phyloP scores from a whole-genome alignment of 129 eudicot genomes.

The Tagetes patula region DNA sequence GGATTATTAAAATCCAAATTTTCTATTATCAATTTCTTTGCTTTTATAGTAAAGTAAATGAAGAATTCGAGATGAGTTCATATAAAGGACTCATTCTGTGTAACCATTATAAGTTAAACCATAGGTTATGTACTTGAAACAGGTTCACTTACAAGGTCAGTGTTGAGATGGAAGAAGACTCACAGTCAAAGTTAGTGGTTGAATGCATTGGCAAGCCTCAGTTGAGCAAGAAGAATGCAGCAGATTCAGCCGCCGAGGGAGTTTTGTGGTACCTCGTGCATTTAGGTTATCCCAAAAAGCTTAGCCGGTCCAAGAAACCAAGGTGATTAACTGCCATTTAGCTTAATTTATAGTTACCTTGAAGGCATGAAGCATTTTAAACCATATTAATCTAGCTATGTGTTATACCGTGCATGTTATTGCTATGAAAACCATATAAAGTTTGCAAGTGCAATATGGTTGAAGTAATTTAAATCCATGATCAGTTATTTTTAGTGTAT shows the following conservation, averaged over 20 bases:
- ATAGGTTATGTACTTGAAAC: conserved; percentile 19
- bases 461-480: background rate
- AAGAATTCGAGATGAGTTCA: background rate
- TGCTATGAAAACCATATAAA: conserved; percentile 14
- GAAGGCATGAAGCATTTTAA: conserved; percentile 10
- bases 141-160: conserved; percentile 59
- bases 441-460: conserved; percentile 12
- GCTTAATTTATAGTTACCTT: conserved; percentile 2
- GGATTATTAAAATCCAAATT: too few relatives aligned
- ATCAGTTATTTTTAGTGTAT: conserved; percentile 5
- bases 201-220: conserved; percentile 52
- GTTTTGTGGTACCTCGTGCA: conserved; percentile 53
- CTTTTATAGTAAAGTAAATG: background rate
- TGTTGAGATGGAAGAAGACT: conserved; percentile 34
- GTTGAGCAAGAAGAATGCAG: conserved; percentile 48
- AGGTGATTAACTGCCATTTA: conserved; percentile 25
- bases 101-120: background rate
- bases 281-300: conserved; percentile 41
- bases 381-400: conserved; percentile 7
- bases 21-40: too few relatives aligned
- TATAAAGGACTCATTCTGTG: background rate
- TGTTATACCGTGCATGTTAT: conserved; percentile 8
- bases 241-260: conserved; percentile 61
- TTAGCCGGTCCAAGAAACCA: conserved; percentile 19
- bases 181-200: conserved; percentile 18